These are phyloP conservation scores for Blastobotrys attinorum DNA, from an alignment of 805 yeast species.

Conservation along the genomic window DNA sequence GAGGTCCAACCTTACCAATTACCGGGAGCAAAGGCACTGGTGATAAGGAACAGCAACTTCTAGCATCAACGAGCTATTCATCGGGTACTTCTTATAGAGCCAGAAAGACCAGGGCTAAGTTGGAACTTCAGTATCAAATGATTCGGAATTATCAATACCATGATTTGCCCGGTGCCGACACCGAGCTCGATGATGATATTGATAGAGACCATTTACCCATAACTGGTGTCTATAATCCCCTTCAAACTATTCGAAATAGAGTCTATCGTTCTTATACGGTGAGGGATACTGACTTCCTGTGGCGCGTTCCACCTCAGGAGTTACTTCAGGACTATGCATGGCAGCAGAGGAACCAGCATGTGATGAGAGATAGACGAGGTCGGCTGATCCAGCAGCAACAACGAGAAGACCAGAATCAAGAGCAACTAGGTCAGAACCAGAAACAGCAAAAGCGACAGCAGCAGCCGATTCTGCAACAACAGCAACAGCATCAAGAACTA, in stretches of 20 bases:
- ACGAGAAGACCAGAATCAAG: conserved; percentile 1
- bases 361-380: conserved; percentile 16
- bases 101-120: conserved; percentile 22
- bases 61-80: conserved; percentile 7
- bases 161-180: neutral
- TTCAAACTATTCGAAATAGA: conserved; percentile 74
- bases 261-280: conserved; percentile 17
- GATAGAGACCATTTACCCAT: neutral
- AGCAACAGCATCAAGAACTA: too few relatives aligned
- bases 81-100: conserved; percentile 19
- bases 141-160: conserved; percentile 14
- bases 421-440: too few relatives aligned
- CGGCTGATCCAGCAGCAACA: conserved; percentile 7
- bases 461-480: too few relatives aligned
- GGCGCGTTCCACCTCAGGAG: conserved; percentile 23
- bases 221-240: conserved; percentile 65
- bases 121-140: conserved; percentile 24
- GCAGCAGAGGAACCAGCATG: conserved; percentile 12
- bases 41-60: neutral
- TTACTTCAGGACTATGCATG: conserved; percentile 21
- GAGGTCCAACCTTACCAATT: too few relatives aligned
- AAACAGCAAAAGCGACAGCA: too few relatives aligned
- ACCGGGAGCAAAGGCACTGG: neutral
- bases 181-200: conserved; percentile 3
- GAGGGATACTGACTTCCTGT: conserved; percentile 4